Evolutionary conservation across 2,329 filamentous ascomycete genomes (phyloP), one percentile per base, ranked within the genome.

Genomic region (Coniella lustricola): DNA sequence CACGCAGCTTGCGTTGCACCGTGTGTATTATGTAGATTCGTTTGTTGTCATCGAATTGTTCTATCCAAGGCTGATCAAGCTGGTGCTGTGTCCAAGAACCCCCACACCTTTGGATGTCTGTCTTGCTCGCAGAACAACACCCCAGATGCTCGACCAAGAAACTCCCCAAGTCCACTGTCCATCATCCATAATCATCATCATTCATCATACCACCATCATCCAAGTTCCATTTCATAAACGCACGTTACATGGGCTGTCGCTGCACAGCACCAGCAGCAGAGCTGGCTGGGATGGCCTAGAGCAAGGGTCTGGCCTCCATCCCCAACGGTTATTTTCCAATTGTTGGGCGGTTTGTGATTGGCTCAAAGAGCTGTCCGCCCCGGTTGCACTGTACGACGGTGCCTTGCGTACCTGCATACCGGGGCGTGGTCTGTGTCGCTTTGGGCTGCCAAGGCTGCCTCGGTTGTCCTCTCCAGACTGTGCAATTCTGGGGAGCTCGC

Each of bases 311-410:
- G 38, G 38, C n/a, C 29, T 40, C 38, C n/a, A n/a, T 36, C 38
- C 38, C 38, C 38, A 40, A 40, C 38, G 18, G 37, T 29, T 29
- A 42, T 33, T 16, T 17, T 32, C 13, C 4, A 42, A 42, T 42
- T 42, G 39, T 42, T 42, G 39, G 39, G 39, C 29, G 39, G 10
- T 8, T 25, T 31, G n/a, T 42, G 39, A 33, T 42, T 42, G 25
- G 39, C 25, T 12, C 21, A 16, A 14, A 13, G 4, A 21, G 8
- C 4, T n/a, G 10, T 5, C 16, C 7, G n/a, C 17, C 39, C 39
- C 22, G 22, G 38, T 40, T 22, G 14, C n/a, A 17, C 9, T 20
- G 22, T 3, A 8, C 16, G 13, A 13, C n/a, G 21, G 10, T 5
- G 14, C 25, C 25, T 29, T 29, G 33, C 33, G 33, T 35, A 14